Evolutionary conservation across 305 asterid genomes (phyloP).

Genomic region (Ilex paraguariensis): DNA sequence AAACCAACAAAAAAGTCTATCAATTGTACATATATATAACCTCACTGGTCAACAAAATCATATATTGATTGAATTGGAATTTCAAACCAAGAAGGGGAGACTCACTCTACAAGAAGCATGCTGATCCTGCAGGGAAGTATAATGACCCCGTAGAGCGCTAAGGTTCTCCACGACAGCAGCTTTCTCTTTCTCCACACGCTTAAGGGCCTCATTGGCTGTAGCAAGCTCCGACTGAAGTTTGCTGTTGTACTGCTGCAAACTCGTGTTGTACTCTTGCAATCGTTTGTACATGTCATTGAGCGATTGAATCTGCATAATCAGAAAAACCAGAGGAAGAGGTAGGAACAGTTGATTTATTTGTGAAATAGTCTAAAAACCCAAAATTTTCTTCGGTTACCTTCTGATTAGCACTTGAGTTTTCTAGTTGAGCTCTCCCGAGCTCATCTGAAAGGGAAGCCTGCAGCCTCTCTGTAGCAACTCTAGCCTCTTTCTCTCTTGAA

Average conservation of each 20-base stretch:
- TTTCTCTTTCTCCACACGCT: conserved; percentile 84
- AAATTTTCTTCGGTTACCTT: conserved; percentile 40
- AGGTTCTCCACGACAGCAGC: conserved; percentile 78
- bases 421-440: conserved; percentile 64
- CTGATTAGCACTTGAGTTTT: conserved; percentile 48
- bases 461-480: conserved; percentile 57
- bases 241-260: conserved; percentile 79
- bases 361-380: too few species aligned
- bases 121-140: conserved; percentile 82
- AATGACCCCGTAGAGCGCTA: conserved; percentile 80
- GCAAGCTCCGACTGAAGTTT: conserved; percentile 82
- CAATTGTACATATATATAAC: too few species aligned
- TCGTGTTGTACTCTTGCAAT: conserved; percentile 75
- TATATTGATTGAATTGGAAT: neutral
- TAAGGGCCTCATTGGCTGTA: conserved; percentile 55
- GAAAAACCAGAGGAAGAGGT: neutral
- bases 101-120: conserved; percentile 71
- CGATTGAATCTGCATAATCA: conserved; percentile 61
- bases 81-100: neutral
- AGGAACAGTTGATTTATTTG: too few species aligned
- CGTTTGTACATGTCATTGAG: conserved; percentile 69
- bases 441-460: conserved; percentile 73
- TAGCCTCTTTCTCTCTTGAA: conserved; percentile 61
- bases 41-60: too few species aligned
- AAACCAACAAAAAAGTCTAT: too few species aligned